Conservation (phyloP, 176 grass and related monocot species). For the Rhynchospora pubera region DNA sequence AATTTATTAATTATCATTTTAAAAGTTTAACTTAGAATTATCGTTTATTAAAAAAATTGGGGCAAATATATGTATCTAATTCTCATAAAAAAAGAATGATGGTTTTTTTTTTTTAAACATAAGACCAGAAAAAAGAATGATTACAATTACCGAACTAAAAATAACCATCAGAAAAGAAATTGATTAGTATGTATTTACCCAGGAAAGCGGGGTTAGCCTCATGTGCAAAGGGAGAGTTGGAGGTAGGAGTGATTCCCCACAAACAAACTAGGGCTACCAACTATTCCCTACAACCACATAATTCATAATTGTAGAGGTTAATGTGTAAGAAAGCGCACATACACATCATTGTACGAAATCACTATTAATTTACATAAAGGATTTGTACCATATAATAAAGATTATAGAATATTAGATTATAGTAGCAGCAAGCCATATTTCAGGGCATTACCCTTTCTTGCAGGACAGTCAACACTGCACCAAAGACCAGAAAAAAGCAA, state of each 20-base stretch:
- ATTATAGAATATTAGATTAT: constrained; percentile 35
- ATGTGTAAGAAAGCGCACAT: constrained; percentile 10
- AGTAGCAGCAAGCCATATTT: constrained; percentile 21
- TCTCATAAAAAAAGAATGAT: too few species aligned
- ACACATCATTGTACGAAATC: constrained; percentile 18
- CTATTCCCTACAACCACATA: constrained; percentile 32
- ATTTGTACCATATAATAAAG: constrained; percentile 33
- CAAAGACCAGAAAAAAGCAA: constrained; percentile 29
- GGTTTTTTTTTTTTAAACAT: too few species aligned
- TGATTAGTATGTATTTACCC: background rate
- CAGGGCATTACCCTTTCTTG: constrained; percentile 34
- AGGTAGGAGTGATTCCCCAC: constrained; percentile 18
- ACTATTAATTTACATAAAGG: constrained; percentile 28
- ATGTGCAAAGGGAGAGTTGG: background rate
- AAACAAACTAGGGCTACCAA: constrained; percentile 23
- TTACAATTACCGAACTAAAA: background rate
- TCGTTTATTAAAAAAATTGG: too few species aligned
- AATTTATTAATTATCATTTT: too few species aligned
- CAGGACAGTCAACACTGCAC: constrained; percentile 33
- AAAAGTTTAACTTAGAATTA: too few species aligned
- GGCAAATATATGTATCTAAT: too few species aligned
- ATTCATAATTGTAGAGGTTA: constrained; percentile 26
- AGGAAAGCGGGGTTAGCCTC: background rate
- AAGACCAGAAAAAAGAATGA: background rate
- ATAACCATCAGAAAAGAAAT: background rate